A percentile compares a stretch with the other conserved stretches of the same genome.
Evolutionary conservation across 768 basidiomycete genomes (phyloP).

Genomic region (Rhizopogon rudus): DNA sequence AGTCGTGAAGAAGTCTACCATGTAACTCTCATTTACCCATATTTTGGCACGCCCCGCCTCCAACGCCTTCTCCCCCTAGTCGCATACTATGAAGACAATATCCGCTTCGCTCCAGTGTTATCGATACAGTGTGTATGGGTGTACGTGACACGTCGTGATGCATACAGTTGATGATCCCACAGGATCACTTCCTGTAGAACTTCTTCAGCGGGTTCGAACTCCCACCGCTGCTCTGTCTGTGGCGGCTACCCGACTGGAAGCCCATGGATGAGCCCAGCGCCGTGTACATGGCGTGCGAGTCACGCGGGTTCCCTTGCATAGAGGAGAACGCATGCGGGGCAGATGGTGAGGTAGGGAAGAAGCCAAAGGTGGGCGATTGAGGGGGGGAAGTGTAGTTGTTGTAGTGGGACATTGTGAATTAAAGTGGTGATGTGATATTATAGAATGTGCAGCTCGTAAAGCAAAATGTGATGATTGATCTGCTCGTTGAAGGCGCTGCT

Average conservation of each 20-base stretch:
- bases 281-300: constrained; percentile 54
- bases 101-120: constrained; percentile 5
- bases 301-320: constrained; percentile 58
- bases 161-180: constrained; percentile 3
- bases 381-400: constrained; percentile 35
- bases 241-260: constrained; percentile 18
- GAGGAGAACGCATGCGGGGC: constrained; percentile 54
- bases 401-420: constrained; percentile 38
- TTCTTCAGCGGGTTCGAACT: constrained; percentile 30
- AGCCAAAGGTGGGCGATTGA: constrained; percentile 51
- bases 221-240: constrained; percentile 16
- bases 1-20: constrained; percentile 6
- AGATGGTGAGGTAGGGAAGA: constrained; percentile 52
- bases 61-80: neutral
- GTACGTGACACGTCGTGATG: constrained; percentile 4
- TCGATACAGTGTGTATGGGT: constrained; percentile 20
- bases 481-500: neutral
- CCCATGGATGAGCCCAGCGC: constrained; percentile 34
- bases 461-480: neutral
- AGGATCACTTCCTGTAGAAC: constrained; percentile 27
- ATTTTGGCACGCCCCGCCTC: neutral
- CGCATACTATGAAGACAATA: constrained; percentile 5
- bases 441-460: neutral
- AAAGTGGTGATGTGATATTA: constrained; percentile 1
- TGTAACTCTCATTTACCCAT: neutral